Evolutionary conservation across 805 yeast genomes (phyloP), one percentile per base, ranked within the genome.

Genomic region (Tetrapisispora fleetii): DNA sequence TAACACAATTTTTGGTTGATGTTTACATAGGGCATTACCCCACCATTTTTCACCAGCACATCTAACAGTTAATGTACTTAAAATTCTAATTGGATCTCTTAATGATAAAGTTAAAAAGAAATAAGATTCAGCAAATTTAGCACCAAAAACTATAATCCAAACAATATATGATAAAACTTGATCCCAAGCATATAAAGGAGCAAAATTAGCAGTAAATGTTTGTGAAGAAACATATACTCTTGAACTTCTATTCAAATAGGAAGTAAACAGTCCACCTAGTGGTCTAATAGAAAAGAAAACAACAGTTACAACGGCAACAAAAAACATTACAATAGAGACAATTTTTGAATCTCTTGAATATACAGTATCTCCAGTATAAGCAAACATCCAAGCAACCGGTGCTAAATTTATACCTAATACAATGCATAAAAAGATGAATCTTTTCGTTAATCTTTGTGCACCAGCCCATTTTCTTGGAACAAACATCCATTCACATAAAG

Each of bases 381-480:
- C 81, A 67, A 88, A 87, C 35, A 89, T 81, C 65, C 86, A 93
- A 47, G 86, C 79, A 28, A 87, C 79, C 33, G 98, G 95, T 56
- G 82, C 95, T 62, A 91, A 72, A 69, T 91, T 93, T 54, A 81
- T 62, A 48, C 72, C 74, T 48, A 89, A 73, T 54, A 89, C 78
- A 46, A 79, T 54, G 47, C 82, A 56, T 66, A 91, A 70, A 63
- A 90, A 84, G 71, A 81, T 63, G 60, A 93, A 75, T 67, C 99
- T 84, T 69, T 95, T 85, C 33, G 88, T 71, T 64, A 91, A 78
- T 67, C 85, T 96, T 72, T 91, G 98, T 65, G 98, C 98, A 71
- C 99, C 99, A 37, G 98, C 95, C 97, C 98, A 93, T 58, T 83
- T 79, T 71, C 99, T 83, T 57, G 99, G 99, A 52, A 93, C 98